phyloP scores from a whole-genome alignment of 2,329 filamentous ascomycete genomes.

The Ophiostoma sp. region DNA sequence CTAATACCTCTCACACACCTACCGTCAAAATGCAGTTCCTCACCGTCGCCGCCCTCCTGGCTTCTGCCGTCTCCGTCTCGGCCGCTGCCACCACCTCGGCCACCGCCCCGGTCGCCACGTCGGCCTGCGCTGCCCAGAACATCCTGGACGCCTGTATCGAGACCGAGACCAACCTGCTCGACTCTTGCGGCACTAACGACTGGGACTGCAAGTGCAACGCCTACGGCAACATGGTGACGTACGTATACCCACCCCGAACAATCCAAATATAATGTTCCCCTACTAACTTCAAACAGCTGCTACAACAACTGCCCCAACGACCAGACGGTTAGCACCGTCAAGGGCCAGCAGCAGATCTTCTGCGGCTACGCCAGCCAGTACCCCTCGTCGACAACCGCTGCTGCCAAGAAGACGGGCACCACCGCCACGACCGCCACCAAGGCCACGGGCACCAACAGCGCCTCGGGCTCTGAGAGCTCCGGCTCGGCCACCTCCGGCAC shows the following conservation, averaged over 20 bases:
- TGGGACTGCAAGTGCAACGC: slow-evolving; percentile 50
- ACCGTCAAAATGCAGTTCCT: slow-evolving; percentile 26
- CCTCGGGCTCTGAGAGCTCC: slow-evolving; percentile 30
- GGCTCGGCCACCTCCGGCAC: slow-evolving; percentile 18
- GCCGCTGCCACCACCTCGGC: slow-evolving; percentile 22
- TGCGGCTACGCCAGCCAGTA: slow-evolving; percentile 50
- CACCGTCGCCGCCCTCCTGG: slow-evolving; percentile 19
- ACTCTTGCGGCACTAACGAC: slow-evolving; percentile 43
- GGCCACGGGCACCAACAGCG: not conserved
- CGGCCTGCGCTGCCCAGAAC: slow-evolving; percentile 29
- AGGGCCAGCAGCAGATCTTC: slow-evolving; percentile 45
- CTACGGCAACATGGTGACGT: slow-evolving; percentile 50
- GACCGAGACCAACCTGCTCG: slow-evolving; percentile 42
- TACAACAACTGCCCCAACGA: slow-evolving; percentile 57
- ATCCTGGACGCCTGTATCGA: slow-evolving; percentile 31
- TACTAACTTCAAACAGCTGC: slow-evolving; percentile 42
- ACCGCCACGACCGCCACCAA: slow-evolving; percentile 31
- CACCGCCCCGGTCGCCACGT: slow-evolving; percentile 20
- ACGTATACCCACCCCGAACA: slow-evolving; percentile 31
- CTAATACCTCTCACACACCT: not conserved
- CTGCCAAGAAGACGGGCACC: slow-evolving; percentile 32
- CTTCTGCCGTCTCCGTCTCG: slow-evolving; percentile 23
- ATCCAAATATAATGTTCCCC: not conserved
- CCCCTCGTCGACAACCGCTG: slow-evolving; percentile 38
- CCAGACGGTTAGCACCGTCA: slow-evolving; percentile 38